Percentiles rank a stretch among this genome's conserved stretches.
Evolutionary conservation across 768 basidiomycete genomes (phyloP).

Genomic region (Mycena filopes): DNA sequence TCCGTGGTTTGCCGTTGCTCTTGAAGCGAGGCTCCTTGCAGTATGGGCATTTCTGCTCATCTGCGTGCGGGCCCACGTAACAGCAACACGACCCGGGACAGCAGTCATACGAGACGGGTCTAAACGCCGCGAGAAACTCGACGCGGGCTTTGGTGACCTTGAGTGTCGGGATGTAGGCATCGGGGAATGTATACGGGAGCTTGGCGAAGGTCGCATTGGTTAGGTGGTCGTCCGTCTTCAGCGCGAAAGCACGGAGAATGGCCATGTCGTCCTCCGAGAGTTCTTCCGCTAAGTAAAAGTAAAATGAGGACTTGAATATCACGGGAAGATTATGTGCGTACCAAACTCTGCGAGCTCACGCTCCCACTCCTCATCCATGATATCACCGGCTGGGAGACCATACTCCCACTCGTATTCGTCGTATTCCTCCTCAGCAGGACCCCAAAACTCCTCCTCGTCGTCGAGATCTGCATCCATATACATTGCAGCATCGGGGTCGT

Average conservation of each 20-base stretch:
- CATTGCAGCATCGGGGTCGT: neutral
- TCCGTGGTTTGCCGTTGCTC: constrained; percentile 34
- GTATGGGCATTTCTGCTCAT: constrained; percentile 46
- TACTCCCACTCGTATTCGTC: neutral
- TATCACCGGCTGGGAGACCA: constrained; percentile 29
- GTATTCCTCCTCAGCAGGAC: constrained; percentile 1
- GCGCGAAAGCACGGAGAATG: constrained; percentile 42
- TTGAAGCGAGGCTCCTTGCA: constrained; percentile 44
- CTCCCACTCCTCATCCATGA: constrained; percentile 33
- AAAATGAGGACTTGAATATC: neutral
- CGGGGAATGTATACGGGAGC: constrained; percentile 39
- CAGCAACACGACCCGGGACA: constrained; percentile 49
- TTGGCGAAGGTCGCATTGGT: constrained; percentile 39
- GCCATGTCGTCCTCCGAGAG: constrained; percentile 37
- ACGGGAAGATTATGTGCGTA: constrained; percentile 5
- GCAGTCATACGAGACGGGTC: constrained; percentile 43
- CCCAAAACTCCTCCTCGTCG: constrained; percentile 21
- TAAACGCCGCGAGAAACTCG: constrained; percentile 45
- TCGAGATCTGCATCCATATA: constrained; percentile 7
- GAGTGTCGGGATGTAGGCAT: constrained; percentile 25
- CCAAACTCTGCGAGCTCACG: constrained; percentile 30
- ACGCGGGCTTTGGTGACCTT: constrained; percentile 36
- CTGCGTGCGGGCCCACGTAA: constrained; percentile 45
- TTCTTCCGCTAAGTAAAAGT: constrained; percentile 31
- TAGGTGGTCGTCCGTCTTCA: constrained; percentile 42